phyloP scores from a whole-genome alignment of 306 rosid species.

The Ziziphus jujuba region DNA sequence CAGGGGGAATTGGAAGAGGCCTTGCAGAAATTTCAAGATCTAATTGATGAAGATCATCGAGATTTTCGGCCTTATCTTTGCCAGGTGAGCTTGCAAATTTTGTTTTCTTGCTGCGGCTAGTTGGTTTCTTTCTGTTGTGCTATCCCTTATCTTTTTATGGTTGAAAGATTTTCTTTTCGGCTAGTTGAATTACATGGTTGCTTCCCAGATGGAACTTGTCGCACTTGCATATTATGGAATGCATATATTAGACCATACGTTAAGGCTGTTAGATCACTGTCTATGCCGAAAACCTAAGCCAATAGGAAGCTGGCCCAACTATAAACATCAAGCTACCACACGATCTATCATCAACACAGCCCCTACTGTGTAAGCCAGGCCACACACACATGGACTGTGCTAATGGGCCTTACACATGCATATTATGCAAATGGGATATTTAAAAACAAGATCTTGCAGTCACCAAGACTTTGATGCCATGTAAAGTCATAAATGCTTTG shows the following conservation, averaged over 20 bases:
- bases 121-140: background rate
- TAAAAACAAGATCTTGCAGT: no score
- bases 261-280: no score
- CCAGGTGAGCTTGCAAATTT: slow-evolving; percentile 54
- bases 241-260: background rate
- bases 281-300: no score
- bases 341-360: no score
- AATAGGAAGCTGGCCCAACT: no score
- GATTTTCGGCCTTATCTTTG: slow-evolving; percentile 96
- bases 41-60: slow-evolving; percentile 68
- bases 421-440: no score
- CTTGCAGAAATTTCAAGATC: slow-evolving; percentile 62
- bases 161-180: slow-evolving; percentile 3
- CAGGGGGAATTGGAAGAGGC: slow-evolving; percentile 86
- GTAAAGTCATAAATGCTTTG: no score
- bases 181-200: background rate
- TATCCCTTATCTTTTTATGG: background rate
- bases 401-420: no score
- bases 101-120: slow-evolving; percentile 10
- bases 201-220: background rate
- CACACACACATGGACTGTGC: no score
- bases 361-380: no score
- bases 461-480: no score
- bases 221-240: background rate
- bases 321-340: no score